Percentiles rank a stretch among this genome's conserved stretches.
Evolutionary conservation across 805 yeast genomes (phyloP).

Genomic region (Yarrowia hollandica): DNA sequence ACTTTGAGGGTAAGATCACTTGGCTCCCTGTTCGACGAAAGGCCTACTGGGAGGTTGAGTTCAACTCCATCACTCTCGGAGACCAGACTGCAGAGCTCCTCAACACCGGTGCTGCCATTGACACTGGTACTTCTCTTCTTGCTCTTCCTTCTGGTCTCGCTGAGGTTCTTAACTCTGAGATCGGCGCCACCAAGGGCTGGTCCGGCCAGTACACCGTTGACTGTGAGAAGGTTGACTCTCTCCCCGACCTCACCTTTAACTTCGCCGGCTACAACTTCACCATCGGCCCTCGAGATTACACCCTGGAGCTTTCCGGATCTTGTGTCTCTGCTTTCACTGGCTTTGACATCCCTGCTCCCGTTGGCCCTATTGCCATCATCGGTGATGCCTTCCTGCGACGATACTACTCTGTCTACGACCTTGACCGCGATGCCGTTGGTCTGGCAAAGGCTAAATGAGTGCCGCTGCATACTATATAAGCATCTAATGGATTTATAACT

Average conservation of each 20-base stretch:
- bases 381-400: conserved; percentile 98
- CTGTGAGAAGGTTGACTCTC: conserved; percentile 75
- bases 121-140: conserved; percentile 96
- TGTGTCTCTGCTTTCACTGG: conserved; percentile 97
- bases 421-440: conserved; percentile 90
- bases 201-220: conserved; percentile 94
- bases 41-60: conserved; percentile 99
- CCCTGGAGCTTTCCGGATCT: conserved; percentile 89
- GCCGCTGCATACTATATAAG: conserved; percentile 9
- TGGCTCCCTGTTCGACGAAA: conserved; percentile 98
- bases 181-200: conserved; percentile 97
- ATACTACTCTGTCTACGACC: conserved; percentile 90
- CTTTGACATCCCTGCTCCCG: conserved; percentile 95
- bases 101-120: conserved; percentile 93
- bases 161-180: conserved; percentile 90
- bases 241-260: conserved; percentile 91
- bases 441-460: conserved; percentile 64
- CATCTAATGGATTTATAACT: conserved; percentile 27
- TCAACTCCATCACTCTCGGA: conserved; percentile 88
- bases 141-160: conserved; percentile 94
- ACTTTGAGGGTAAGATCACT: conserved; percentile 78
- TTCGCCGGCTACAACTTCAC: conserved; percentile 91
- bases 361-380: conserved; percentile 92
- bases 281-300: conserved; percentile 85
- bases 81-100: conserved; percentile 83